Evolutionary conservation across 805 yeast species (phyloP).

Genomic region (Ascoidea rubescens): DNA sequence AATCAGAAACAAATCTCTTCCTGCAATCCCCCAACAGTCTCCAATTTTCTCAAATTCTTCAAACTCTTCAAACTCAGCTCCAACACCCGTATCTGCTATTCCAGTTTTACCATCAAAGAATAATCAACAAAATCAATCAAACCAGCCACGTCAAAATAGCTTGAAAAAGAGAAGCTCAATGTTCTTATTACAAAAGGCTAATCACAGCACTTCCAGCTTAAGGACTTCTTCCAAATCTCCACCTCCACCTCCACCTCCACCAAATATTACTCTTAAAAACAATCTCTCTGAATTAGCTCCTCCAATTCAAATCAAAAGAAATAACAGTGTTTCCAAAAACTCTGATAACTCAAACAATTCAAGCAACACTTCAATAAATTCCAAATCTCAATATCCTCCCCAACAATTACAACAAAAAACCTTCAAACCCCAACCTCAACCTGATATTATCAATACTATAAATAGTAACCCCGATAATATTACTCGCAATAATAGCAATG

Average conservation of each 20-base stretch:
- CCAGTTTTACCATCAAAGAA: neutral
- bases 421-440: neutral
- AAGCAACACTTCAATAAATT: neutral
- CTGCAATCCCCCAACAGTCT: slow-evolving; percentile 3
- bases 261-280: neutral
- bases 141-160: neutral
- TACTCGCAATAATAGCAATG: neutral
- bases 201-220: neutral
- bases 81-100: slow-evolving; percentile 7
- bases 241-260: neutral
- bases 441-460: neutral
- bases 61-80: slow-evolving; percentile 3
- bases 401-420: neutral
- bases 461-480: neutral
- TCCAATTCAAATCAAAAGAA: neutral
- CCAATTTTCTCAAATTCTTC: slow-evolving; percentile 2
- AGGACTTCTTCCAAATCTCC: neutral
- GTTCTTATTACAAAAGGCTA: neutral
- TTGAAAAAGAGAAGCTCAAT: neutral
- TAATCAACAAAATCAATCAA: neutral
- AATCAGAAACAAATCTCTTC: slow-evolving; percentile 15
- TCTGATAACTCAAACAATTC: neutral
- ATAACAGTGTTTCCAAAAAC: neutral
- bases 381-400: neutral
- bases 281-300: neutral